phyloP scores from a whole-genome alignment of 129 eudicot species.

The Dittrichia graveolens region DNA sequence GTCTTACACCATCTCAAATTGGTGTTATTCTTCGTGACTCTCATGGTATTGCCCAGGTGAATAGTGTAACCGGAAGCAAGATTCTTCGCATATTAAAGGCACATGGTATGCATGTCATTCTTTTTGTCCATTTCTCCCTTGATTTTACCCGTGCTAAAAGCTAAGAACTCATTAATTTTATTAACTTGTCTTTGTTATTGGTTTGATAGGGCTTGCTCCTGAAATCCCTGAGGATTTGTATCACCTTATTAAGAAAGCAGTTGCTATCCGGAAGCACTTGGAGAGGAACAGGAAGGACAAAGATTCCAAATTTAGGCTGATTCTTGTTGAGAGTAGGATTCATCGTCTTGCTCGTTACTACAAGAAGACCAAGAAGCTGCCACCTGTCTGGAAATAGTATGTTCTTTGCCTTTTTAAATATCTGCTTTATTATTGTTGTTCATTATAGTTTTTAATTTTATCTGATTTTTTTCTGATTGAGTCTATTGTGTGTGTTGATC shows the following conservation, averaged over 20 bases:
- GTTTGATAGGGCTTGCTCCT: slow-evolving; percentile 54
- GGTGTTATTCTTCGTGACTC: slow-evolving; percentile 48
- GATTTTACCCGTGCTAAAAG: not conserved
- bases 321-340: slow-evolving; percentile 74
- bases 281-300: slow-evolving; percentile 78
- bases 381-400: slow-evolving; percentile 76
- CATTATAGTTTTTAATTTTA: not conserved
- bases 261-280: slow-evolving; percentile 65
- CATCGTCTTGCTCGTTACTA: slow-evolving; percentile 74
- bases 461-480: not conserved
- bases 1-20: slow-evolving; percentile 42
- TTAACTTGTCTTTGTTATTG: not conserved
- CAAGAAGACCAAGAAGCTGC: slow-evolving; percentile 77
- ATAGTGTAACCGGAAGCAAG: slow-evolving; percentile 70
- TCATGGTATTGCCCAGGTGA: slow-evolving; percentile 70
- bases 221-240: slow-evolving; percentile 73
- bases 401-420: not conserved
- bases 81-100: slow-evolving; percentile 64
- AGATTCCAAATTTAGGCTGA: slow-evolving; percentile 67
- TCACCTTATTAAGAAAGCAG: slow-evolving; percentile 68
- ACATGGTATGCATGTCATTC: slow-evolving; percentile 45
- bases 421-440: not conserved
- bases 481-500: not conserved
- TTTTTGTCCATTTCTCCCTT: not conserved
- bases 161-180: not conserved